These are phyloP conservation scores for Lenzites betulinus DNA, from an alignment of 768 basidiomycete genomes.

Conservation along the genomic window DNA sequence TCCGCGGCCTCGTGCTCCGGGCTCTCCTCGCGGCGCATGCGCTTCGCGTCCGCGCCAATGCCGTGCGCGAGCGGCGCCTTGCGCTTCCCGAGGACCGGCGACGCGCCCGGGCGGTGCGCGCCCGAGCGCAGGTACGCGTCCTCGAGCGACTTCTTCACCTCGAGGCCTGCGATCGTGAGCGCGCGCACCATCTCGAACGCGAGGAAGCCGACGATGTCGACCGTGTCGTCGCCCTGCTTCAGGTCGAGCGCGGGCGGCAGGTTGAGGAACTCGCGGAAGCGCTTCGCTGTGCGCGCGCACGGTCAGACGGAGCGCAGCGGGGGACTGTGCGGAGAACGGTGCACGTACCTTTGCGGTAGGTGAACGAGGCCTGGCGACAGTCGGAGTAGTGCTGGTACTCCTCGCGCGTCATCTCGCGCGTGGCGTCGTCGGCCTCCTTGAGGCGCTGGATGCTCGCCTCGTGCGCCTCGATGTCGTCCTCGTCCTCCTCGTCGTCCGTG, in stretches of 20 bases:
- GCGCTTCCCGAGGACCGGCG: conserved; percentile 70
- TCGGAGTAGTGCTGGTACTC: conserved; percentile 98
- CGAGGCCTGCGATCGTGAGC: conserved; percentile 84
- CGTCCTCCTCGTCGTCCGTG: conserved; percentile 94
- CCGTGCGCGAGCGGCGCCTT: conserved; percentile 49
- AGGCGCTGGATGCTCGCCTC: conserved; percentile 90
- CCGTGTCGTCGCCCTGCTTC: conserved; percentile 89
- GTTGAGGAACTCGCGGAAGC: conserved; percentile 93
- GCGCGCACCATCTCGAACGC: conserved; percentile 97
- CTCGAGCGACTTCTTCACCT: conserved; percentile 79
- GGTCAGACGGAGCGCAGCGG: background rate
- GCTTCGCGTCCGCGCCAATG: conserved; percentile 31
- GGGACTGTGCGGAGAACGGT: too few species aligned
- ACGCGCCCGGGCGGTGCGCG: conserved; percentile 44
- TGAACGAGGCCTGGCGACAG: conserved; percentile 95
- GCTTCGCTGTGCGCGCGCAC: conserved; percentile 62
- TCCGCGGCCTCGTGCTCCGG: conserved; percentile 60
- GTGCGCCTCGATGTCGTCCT: conserved; percentile 94
- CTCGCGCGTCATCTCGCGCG: conserved; percentile 93
- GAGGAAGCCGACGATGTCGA: conserved; percentile 96
- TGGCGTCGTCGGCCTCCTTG: conserved; percentile 94
- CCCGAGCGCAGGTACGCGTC: conserved; percentile 63
- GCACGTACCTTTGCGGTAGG: conserved; percentile 86
- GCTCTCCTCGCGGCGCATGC: conserved; percentile 49
- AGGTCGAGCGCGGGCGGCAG: conserved; percentile 84